phyloP scores from a whole-genome alignment of 2,329 filamentous ascomycete species.

The Elsinoe necatrix region DNA sequence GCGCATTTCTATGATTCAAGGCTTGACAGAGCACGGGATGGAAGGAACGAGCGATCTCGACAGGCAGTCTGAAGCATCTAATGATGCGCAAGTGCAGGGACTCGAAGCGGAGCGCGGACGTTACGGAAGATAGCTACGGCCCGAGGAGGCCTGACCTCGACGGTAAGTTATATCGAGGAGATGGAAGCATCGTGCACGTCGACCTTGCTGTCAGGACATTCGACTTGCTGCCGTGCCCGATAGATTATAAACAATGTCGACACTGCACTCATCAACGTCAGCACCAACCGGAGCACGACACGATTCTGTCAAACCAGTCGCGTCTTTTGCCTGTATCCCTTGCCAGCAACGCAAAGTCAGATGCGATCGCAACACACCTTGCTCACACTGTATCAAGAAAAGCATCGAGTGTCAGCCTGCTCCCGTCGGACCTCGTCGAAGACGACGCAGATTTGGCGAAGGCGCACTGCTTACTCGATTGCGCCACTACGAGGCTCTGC shows the following conservation, averaged over 20 bases:
- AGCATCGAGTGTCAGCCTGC: constrained; percentile 47
- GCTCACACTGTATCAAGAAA: constrained; percentile 58
- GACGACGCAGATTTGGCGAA: constrained; percentile 57
- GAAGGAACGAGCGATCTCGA: neutral
- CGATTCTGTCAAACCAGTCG: constrained; percentile 22
- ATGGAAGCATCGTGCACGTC: neutral
- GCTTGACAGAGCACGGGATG: no score
- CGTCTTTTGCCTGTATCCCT: constrained; percentile 53
- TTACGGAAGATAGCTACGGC: neutral
- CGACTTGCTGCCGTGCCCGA: no score
- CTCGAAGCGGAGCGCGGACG: neutral
- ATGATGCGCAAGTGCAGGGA: neutral
- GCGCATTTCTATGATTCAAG: no score
- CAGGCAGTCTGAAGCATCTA: no score
- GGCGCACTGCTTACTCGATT: constrained; percentile 60
- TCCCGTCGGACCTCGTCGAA: constrained; percentile 42
- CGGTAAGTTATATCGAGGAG: neutral
- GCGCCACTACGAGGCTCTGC: constrained; percentile 57
- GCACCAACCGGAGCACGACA: neutral
- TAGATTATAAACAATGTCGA: neutral
- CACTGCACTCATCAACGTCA: neutral
- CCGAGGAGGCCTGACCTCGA: neutral
- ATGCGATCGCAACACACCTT: constrained; percentile 60
- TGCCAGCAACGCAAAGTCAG: constrained; percentile 71
- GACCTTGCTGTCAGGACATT: no score